A percentile compares a stretch with the other conserved stretches of the same genome.
phyloP scores from a whole-genome alignment of 257 asterid genomes.

The Solanum piurae region DNA sequence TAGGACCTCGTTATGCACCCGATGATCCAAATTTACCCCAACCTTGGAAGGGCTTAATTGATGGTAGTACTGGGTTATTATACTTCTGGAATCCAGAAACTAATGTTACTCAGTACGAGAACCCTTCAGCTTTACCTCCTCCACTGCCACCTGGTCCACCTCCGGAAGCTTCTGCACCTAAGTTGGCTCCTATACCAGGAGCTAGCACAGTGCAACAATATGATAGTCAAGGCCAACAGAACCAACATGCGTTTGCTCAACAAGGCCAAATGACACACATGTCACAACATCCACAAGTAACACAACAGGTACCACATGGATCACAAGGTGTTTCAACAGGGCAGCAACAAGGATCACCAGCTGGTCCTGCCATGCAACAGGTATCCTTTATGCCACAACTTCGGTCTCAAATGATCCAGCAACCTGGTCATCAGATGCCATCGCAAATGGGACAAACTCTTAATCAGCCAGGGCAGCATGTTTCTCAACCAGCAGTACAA shows the following conservation, averaged over 20 bases:
- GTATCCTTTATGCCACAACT: slow-evolving; percentile 32
- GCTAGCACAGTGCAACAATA: slow-evolving; percentile 40
- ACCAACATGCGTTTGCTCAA: slow-evolving; percentile 22
- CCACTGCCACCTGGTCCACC: slow-evolving; percentile 69
- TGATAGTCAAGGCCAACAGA: slow-evolving; percentile 33
- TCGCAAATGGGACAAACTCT: slow-evolving; percentile 32
- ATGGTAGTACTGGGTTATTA: slow-evolving; percentile 55
- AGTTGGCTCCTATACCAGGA: slow-evolving; percentile 60
- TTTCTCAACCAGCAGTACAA: slow-evolving; percentile 33
- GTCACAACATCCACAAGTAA: slow-evolving; percentile 5
- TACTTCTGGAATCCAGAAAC: slow-evolving; percentile 97
- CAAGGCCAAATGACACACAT: slow-evolving; percentile 20
- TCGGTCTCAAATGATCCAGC: slow-evolving; percentile 50
- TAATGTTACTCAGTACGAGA: slow-evolving; percentile 77
- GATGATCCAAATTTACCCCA: slow-evolving; percentile 88
- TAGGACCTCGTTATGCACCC: slow-evolving; percentile 84
- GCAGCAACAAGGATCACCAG: slow-evolving; percentile 44
- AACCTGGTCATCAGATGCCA: slow-evolving; percentile 39
- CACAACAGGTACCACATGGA: slow-evolving; percentile 24
- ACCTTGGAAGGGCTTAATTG: slow-evolving; percentile 93
- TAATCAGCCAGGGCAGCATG: slow-evolving; percentile 39
- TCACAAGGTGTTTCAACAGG: slow-evolving; percentile 23
- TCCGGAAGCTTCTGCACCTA: slow-evolving; percentile 43
- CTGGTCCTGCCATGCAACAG: slow-evolving; percentile 32
- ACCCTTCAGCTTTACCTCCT: slow-evolving; percentile 51